A percentile compares a stretch with the other conserved stretches of the same genome.
Conservation (phyloP, 306 rosid genomes). For the Sechiopsis laciniata region DNA sequence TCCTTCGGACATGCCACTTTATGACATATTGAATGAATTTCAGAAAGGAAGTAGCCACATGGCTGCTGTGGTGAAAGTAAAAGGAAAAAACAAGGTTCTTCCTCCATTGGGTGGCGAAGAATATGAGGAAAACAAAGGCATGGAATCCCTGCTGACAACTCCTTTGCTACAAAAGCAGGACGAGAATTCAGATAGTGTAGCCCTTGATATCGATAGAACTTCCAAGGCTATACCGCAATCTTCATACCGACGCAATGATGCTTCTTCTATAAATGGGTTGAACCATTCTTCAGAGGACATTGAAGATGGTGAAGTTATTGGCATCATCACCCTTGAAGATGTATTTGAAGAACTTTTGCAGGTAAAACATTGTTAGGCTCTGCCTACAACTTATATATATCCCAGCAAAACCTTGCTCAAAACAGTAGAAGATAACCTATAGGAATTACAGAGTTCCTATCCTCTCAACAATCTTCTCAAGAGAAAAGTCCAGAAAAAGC, state of each 20-base stretch:
- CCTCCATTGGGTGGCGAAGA: constrained; percentile 46
- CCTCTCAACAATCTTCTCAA: no score
- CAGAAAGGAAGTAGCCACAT: constrained; percentile 97
- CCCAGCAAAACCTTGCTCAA: constrained; percentile 26
- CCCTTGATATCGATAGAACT: constrained; percentile 60
- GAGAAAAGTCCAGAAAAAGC: no score
- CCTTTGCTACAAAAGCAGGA: constrained; percentile 60
- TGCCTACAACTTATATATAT: no score
- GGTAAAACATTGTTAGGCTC: constrained; percentile 28
- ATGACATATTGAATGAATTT: constrained; percentile 92
- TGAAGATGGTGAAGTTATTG: constrained; percentile 90
- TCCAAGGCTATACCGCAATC: constrained; percentile 35
- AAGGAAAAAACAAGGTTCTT: constrained; percentile 45
- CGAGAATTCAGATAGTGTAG: constrained; percentile 37
- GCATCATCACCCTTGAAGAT: constrained; percentile 94
- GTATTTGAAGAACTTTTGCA: constrained; percentile 98
- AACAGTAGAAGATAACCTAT: no score
- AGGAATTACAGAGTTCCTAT: no score
- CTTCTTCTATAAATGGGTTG: constrained; percentile 31
- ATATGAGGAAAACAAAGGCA: constrained; percentile 33
- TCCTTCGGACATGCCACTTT: constrained; percentile 96
- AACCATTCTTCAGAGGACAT: constrained; percentile 45
- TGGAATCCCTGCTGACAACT: constrained; percentile 47
- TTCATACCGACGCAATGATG: constrained; percentile 34
- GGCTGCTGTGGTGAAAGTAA: constrained; percentile 90